These are phyloP conservation scores for Blakeslea trispora DNA, from an alignment of 371 early-diverging fungal species.

Conservation along the genomic window DNA sequence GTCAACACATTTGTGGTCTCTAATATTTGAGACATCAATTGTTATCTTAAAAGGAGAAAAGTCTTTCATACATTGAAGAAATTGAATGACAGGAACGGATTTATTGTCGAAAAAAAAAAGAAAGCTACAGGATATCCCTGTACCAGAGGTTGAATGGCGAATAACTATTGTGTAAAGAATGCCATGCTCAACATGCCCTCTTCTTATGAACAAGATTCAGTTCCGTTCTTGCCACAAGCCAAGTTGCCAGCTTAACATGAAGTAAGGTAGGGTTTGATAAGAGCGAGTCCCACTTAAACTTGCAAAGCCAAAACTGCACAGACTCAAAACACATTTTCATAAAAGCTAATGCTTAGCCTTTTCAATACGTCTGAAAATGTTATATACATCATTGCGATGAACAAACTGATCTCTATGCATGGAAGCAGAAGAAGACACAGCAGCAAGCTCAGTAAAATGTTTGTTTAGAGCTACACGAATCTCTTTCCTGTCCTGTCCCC, in stretches of 20 bases:
- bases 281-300: too few species aligned
- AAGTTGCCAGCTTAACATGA: too few species aligned
- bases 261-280: too few species aligned
- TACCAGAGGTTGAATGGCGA: slow-evolving; percentile 1
- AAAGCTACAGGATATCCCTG: slow-evolving; percentile 12
- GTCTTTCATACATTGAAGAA: neutral
- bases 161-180: slow-evolving; percentile 7
- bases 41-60: slow-evolving; percentile 3
- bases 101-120: neutral
- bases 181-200: neutral
- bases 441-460: too few species aligned
- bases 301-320: neutral
- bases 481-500: too few species aligned
- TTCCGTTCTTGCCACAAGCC: neutral
- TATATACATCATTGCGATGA: too few species aligned
- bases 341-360: too few species aligned
- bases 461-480: too few species aligned
- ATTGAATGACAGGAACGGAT: neutral
- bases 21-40: slow-evolving; percentile 2
- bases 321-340: neutral
- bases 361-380: too few species aligned
- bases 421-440: too few species aligned
- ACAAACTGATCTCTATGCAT: too few species aligned
- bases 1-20: too few species aligned
- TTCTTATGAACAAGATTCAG: neutral